Evolutionary conservation across 805 yeast genomes (phyloP), one percentile per base, ranked within the genome.

Genomic region (Kurtzmaniella cleridarum): DNA sequence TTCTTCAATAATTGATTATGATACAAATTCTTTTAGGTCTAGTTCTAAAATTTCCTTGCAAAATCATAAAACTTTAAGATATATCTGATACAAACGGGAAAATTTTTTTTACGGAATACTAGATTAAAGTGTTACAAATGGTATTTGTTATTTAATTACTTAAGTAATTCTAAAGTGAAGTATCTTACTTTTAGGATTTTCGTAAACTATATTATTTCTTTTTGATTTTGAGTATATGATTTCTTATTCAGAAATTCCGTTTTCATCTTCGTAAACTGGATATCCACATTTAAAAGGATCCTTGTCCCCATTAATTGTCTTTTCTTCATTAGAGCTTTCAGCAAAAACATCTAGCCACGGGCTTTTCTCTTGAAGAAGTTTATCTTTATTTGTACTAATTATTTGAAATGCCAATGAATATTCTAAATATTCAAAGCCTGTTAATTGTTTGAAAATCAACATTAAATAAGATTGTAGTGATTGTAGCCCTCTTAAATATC

Each of bases 401-500:
- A 41, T 14, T 9, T 34, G 14, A 1, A 47, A 11, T 1, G 63
- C 55, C 3, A 42, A 42, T 9, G 50, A 46, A 13, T 42, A 39
- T 13, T 58, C 58, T 7, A 29, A 31, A 58, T 62, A 64, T 20
- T 57, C 58, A 23, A 53, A 53, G 7, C 73, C 77, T 0, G 84
- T 71, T 30, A 83, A 58, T 30, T 73, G 67, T 32, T 62, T 54
- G 64, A 83, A 86, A 46, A 88, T 76, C 17, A 64, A 47, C 48
- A 69, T 66, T 52, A 88, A 79, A 55, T 87, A 87, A 40, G 69
- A 71, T n/a, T 71, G 72, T 34, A 95, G 68, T n/a, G 93, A 78
- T 26, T 66, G 61, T 29, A 93, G 59, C 0, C 99, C 99, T 37
- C 91, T 73, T 31, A 89, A 61, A 57, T 88, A 93, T 1, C 99